Conservation (phyloP, 129 eudicot genomes). For the Pulicaria dysenterica region DNA sequence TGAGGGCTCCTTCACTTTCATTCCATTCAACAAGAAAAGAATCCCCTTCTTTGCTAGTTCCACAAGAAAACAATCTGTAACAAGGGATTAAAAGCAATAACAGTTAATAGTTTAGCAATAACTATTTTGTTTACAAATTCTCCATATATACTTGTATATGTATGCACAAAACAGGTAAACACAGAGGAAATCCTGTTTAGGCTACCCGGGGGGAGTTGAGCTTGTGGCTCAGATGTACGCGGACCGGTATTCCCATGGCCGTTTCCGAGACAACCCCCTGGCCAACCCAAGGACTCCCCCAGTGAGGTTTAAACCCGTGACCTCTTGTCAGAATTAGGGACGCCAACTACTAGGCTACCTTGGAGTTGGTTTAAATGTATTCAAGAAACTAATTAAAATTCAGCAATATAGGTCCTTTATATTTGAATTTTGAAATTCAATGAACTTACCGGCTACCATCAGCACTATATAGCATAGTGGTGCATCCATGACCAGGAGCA, state of each 20-base stretch:
- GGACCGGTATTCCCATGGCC: too few relatives aligned
- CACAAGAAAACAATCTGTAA: constrained; percentile 89
- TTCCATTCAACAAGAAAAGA: constrained; percentile 93
- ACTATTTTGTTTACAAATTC: not conserved
- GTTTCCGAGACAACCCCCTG: too few relatives aligned
- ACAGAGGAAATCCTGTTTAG: too few relatives aligned
- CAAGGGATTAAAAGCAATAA: constrained; percentile 11
- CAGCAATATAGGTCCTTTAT: not conserved
- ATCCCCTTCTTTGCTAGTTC: constrained; percentile 95
- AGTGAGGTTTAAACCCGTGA: too few relatives aligned
- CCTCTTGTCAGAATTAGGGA: too few relatives aligned
- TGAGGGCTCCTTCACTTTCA: constrained; percentile 98
- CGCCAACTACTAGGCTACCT: too few relatives aligned
- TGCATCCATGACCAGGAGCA: constrained; percentile 94
- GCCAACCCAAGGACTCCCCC: too few relatives aligned
- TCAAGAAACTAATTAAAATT: not conserved
- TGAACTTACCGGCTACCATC: constrained; percentile 72
- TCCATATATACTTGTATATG: not conserved
- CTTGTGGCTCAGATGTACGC: too few relatives aligned
- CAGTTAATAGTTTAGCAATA: not conserved
- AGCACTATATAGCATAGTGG: constrained; percentile 92
- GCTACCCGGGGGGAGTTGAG: too few relatives aligned
- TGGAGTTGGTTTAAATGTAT: not conserved
- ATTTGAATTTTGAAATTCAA: not conserved
- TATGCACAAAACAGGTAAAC: not conserved